A percentile compares a stretch with the other conserved stretches of the same genome.
Evolutionary conservation across 208 protist species (phyloP).

Genomic region (Wallacemonas sp.): DNA sequence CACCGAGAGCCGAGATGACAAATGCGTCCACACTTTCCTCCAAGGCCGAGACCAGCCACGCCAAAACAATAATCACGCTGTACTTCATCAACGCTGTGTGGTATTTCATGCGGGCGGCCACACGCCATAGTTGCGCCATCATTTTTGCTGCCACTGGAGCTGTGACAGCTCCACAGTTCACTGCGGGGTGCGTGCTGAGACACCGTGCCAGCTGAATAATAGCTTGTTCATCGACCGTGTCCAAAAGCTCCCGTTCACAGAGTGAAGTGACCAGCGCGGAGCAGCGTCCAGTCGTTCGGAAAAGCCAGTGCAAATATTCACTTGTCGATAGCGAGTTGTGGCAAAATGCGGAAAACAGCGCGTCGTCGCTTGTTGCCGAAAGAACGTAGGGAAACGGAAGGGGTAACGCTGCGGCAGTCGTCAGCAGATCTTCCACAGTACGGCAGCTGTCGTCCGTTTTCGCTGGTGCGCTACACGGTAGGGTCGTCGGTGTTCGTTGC

Average conservation of each 20-base stretch:
- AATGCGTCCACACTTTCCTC: background rate
- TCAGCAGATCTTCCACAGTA: background rate
- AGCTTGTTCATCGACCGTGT: background rate
- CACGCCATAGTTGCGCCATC: background rate
- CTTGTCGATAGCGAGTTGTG: background rate
- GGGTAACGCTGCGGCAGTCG: background rate
- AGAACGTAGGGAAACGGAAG: background rate
- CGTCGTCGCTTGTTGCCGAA: no score
- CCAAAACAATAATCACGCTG: background rate
- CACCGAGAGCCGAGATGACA: background rate
- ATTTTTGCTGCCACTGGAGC: background rate
- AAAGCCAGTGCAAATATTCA: conserved; percentile 1
- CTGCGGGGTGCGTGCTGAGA: background rate
- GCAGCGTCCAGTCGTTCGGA: background rate
- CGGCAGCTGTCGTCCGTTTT: no score
- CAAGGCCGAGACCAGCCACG: background rate
- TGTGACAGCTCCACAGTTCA: background rate
- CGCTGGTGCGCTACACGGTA: no score
- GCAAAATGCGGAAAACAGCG: background rate
- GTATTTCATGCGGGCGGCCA: background rate
- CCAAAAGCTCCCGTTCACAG: background rate
- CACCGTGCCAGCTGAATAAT: background rate
- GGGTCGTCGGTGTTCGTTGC: no score
- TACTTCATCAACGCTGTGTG: background rate
- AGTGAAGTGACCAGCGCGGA: background rate